phyloP scores from a whole-genome alignment of 2,329 filamentous ascomycete species.

The Pseudocercospora ulei region DNA sequence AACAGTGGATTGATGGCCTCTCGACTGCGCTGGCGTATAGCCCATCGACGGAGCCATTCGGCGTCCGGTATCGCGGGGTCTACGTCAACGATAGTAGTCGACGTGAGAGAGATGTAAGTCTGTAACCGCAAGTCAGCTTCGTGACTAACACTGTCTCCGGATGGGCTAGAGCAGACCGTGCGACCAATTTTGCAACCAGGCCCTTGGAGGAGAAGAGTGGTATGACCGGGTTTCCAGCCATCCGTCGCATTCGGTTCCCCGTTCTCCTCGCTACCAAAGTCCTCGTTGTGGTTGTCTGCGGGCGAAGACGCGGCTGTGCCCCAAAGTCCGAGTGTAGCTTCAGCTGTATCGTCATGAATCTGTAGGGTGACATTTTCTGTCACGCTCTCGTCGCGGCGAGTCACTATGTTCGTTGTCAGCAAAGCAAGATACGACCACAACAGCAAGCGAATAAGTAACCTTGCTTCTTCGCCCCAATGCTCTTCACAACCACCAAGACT shows the following conservation, averaged over 20 bases:
- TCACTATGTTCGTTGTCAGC: no score
- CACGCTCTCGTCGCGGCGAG: constrained; percentile 41
- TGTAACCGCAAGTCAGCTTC: constrained; percentile 15
- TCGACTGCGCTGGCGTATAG: constrained; percentile 41
- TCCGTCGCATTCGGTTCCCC: constrained; percentile 10
- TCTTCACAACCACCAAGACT: constrained; percentile 51
- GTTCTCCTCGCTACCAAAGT: background rate
- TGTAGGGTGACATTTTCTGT: constrained; percentile 44
- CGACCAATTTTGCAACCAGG: constrained; percentile 30
- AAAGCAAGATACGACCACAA: background rate
- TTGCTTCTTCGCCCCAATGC: constrained; percentile 46
- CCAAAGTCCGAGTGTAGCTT: constrained; percentile 48
- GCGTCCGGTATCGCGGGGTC: constrained; percentile 48
- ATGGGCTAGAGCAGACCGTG: constrained; percentile 23
- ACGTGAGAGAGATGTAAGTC: constrained; percentile 34
- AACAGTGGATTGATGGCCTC: constrained; percentile 46
- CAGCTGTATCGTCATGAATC: constrained; percentile 51
- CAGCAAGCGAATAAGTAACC: constrained; percentile 30
- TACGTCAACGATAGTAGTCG: constrained; percentile 46
- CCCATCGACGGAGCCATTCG: constrained; percentile 46
- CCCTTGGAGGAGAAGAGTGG: constrained; percentile 28
- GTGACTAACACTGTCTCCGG: background rate
- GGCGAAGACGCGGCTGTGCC: constrained; percentile 39
- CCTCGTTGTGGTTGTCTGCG: constrained; percentile 1
- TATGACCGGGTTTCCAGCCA: constrained; percentile 29